phyloP scores from a whole-genome alignment of 1,139 yeast genomes.

The Zygosaccharomyces sapae region DNA sequence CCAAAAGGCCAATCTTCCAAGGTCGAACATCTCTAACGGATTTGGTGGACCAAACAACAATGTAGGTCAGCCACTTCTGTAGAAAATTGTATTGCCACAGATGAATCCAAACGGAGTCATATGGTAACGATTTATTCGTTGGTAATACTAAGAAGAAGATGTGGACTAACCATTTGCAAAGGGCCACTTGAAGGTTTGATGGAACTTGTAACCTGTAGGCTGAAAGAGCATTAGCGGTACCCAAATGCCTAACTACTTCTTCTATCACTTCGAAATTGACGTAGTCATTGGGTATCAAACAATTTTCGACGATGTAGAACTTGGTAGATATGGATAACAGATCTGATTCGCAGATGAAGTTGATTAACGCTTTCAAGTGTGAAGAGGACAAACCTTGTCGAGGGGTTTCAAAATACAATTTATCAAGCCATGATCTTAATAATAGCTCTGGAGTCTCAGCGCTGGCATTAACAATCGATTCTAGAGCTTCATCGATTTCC shows the following conservation, averaged over 20 bases:
- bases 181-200: constrained; percentile 31
- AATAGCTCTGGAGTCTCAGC: constrained; percentile 14
- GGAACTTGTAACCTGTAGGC: constrained; percentile 20
- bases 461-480: constrained; percentile 6
- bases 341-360: constrained; percentile 21
- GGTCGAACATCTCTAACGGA: constrained; percentile 36
- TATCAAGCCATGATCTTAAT: constrained; percentile 15
- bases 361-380: constrained; percentile 19
- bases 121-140: constrained; percentile 25
- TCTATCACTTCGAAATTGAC: constrained; percentile 32
- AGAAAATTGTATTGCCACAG: constrained; percentile 44
- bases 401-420: constrained; percentile 17
- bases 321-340: constrained; percentile 22
- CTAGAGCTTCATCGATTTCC: constrained; percentile 10
- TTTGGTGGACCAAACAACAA: constrained; percentile 41
- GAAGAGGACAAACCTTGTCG: constrained; percentile 23
- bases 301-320: constrained; percentile 30
- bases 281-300: constrained; percentile 35
- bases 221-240: constrained; percentile 26
- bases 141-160: constrained; percentile 31
- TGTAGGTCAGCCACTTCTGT: constrained; percentile 43
- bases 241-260: constrained; percentile 35
- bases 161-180: constrained; percentile 42
- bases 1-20: constrained; percentile 27
- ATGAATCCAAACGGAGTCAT: constrained; percentile 40